Percentiles rank a stretch among this genome's conserved stretches.
Evolutionary conservation across 176 grass and related monocot species (phyloP).

Genomic region (Pontederia paniculata): DNA sequence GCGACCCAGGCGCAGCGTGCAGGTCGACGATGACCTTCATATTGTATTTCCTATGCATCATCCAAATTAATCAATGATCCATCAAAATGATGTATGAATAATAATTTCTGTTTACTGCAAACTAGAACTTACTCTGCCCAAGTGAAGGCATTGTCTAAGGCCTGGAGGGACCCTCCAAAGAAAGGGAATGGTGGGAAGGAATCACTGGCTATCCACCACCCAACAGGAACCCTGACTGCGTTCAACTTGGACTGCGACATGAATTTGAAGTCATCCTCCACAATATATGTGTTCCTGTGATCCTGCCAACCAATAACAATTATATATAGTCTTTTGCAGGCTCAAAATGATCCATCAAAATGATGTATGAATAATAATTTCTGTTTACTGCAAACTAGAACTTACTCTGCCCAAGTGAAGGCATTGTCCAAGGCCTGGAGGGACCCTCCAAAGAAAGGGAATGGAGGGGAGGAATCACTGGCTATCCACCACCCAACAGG

Average conservation of each 20-base stretch:
- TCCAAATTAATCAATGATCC: background rate
- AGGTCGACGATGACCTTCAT: slow-evolving; percentile 43
- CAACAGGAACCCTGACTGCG: slow-evolving; percentile 52
- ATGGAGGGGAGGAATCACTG: slow-evolving; percentile 30
- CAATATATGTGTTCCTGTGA: slow-evolving; percentile 22
- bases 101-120: no score
- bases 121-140: slow-evolving; percentile 52
- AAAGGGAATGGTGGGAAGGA: slow-evolving; percentile 39
- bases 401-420: slow-evolving; percentile 69
- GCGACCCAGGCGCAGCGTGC: slow-evolving; percentile 45
- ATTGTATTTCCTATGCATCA: slow-evolving; percentile 30
- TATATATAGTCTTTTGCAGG: no score
- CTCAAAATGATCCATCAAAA: no score
- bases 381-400: no score
- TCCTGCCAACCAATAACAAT: no score
- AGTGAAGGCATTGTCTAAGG: slow-evolving; percentile 55
- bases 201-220: slow-evolving; percentile 64
- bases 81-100: no score
- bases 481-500: slow-evolving; percentile 78
- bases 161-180: slow-evolving; percentile 38
- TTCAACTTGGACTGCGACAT: slow-evolving; percentile 24
- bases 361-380: no score
- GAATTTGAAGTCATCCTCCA: slow-evolving; percentile 46
- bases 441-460: slow-evolving; percentile 45
- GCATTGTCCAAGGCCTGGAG: no score